Evolutionary conservation across 352 stramenopile genomes (phyloP).

Genomic region (Thraustochytrium striatum): DNA sequence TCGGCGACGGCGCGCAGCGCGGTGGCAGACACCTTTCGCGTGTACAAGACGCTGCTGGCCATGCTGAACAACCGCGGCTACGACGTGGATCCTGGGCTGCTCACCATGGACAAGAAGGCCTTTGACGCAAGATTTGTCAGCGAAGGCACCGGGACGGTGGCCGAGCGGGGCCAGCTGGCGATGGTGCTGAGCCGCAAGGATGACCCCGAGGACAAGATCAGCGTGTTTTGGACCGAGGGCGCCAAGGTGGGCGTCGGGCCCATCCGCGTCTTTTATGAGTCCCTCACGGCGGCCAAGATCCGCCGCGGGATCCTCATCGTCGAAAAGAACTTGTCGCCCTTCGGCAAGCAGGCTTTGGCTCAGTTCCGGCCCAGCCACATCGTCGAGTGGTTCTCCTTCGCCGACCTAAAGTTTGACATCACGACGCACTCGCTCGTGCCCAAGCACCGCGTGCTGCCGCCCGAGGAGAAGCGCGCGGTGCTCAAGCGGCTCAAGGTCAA

Average conservation of each 20-base stretch:
- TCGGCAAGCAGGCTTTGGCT: conserved; percentile 91
- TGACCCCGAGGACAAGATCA: conserved; percentile 86
- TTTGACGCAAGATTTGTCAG: not conserved
- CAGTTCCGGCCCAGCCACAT: conserved; percentile 86
- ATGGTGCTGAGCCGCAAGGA: conserved; percentile 52
- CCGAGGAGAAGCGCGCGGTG: conserved; percentile 93
- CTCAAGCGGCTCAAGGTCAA: conserved; percentile 97
- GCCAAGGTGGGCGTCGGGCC: conserved; percentile 66
- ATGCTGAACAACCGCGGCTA: conserved; percentile 13
- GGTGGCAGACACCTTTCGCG: conserved; percentile 13
- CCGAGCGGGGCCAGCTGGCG: not conserved
- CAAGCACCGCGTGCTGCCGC: conserved; percentile 91
- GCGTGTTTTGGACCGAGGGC: conserved; percentile 98
- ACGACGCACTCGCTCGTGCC: conserved; percentile 98
- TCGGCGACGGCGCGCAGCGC: too few relatives aligned
- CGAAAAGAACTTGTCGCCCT: conserved; percentile 89
- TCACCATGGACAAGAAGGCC: not conserved
- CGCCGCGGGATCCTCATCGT: conserved; percentile 96
- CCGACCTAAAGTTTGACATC: conserved; percentile 98
- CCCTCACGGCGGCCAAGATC: conserved; percentile 93
- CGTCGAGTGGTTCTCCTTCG: conserved; percentile 88
- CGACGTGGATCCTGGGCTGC: not conserved
- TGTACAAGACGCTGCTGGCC: conserved; percentile 6
- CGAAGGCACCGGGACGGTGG: not conserved
- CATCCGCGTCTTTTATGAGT: conserved; percentile 72